Base-by-base conservation (phyloP, 1,139 yeast genomes). In the Yamadazyma mexicana region DNA sequence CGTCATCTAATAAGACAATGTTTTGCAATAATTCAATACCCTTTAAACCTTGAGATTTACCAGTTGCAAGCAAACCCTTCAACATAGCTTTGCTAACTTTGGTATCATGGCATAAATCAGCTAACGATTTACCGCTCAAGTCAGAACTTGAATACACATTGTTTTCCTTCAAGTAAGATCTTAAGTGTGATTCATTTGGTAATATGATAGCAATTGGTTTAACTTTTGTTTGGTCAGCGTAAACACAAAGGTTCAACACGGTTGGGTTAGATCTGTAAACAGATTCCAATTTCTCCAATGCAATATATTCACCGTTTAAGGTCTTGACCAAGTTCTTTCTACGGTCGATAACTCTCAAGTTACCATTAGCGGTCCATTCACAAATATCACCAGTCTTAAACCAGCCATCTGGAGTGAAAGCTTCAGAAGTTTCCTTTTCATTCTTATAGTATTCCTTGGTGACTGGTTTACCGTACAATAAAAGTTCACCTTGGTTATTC, bases 361-460 rank as follows among this genome's bases (percentile, higher is more conserved):
- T 81, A 52, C 98, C 98, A 49, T 73, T 75, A 17, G 80, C 49
- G 33, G 92, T 77, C 95, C 96, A 89, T 69, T 88, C 92, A 58
- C 92, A 97, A 62, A 94, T 88, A 65, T 94, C 99, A 63, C 99
- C 99, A 33, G 98, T 92, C 60, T 73, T 78, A 73, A 94, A 94
- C 97, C 98, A 94, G 23, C 92, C 95, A 50, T 73, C 75, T 48
- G 89, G 96, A 34, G 87, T 81, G 55, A 87, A 83, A 0, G 95
- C 88, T 23, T 65, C 81, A 38, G 71, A 63, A 24, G 97, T 92
- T 66, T 91, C 98, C 60, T 81, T 73, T 44, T 79, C 84, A 61
- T 92, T 91, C 61, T 83, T 79, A 70, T 76, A 92, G 67, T 94
- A 94, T 56, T 86, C 91, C 27, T 76, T 67, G 26, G 86, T 73